phyloP scores from a whole-genome alignment of 2,329 filamentous ascomycete species.

The Pseudonectria foliicola region DNA sequence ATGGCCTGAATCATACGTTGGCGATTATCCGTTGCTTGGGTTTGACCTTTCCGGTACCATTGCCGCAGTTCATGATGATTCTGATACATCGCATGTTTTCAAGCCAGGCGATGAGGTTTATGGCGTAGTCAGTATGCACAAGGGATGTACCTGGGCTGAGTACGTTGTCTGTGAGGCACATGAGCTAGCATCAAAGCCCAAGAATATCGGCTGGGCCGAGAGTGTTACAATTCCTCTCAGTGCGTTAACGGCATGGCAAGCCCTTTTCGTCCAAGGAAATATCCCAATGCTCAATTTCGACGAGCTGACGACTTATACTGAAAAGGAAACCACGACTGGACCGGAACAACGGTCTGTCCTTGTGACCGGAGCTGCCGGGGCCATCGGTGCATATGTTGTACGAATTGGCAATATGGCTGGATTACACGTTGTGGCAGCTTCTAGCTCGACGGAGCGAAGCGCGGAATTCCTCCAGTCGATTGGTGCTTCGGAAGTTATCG shows the following conservation, averaged over 20 bases:
- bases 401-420: slow-evolving; percentile 27
- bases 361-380: slow-evolving; percentile 29
- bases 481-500: slow-evolving; percentile 20
- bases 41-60: slow-evolving; percentile 11
- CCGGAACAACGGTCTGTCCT: slow-evolving; percentile 17
- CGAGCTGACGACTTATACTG: not conserved
- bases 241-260: slow-evolving; percentile 30
- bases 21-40: slow-evolving; percentile 5
- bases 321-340: slow-evolving; percentile 1
- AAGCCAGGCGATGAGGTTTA: slow-evolving; percentile 23
- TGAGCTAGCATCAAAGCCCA: slow-evolving; percentile 26
- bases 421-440: slow-evolving; percentile 23
- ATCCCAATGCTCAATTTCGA: slow-evolving; percentile 6
- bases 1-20: slow-evolving; percentile 9
- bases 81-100: slow-evolving; percentile 14
- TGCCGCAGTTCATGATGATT: slow-evolving; percentile 1
- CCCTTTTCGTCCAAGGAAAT: slow-evolving; percentile 20
- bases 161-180: slow-evolving; percentile 12
- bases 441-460: slow-evolving; percentile 15
- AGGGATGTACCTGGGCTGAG: slow-evolving; percentile 17
- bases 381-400: slow-evolving; percentile 28
- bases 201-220: slow-evolving; percentile 20
- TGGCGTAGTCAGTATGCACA: slow-evolving; percentile 16
- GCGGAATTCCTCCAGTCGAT: slow-evolving; percentile 9
- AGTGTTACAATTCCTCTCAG: slow-evolving; percentile 28